Evolutionary conservation across 2,329 filamentous ascomycete genomes (phyloP), one percentile per base, ranked within the genome.

Genomic region (Paecilomyces variotii): DNA sequence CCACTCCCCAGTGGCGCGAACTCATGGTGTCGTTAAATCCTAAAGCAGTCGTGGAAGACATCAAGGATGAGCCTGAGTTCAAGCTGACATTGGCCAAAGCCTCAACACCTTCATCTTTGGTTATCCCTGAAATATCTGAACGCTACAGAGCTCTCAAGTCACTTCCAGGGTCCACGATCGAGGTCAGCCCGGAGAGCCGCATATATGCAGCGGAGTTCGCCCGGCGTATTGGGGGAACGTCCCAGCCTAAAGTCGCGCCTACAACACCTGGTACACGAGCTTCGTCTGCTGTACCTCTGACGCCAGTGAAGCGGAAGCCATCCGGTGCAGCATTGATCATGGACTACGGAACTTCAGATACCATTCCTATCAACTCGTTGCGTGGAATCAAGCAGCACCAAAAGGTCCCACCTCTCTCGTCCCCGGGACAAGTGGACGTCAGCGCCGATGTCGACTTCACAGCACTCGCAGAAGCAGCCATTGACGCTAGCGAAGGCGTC

Each of bases 371-470:
- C 60, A 96, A 96, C 79, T 95, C 91, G 0, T 82, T 99, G 25
- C 88, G 94, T 32, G 94, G 94, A 25, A 97, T 99, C 72, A 84
- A 86, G 35, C 79, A 82, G 12, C 94, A 99, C 76, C 78, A 80
- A 26, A 81, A 82, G 26, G 88, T 96, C 53, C 91, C 86, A 25
- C 91, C 94, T 3, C 91, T 99, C 67, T 81, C 83, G 0, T 80
- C 84, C 4, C 89, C 94, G 0, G 94, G 94, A 0, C 82, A 87
- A 27, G 91, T 95, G 2, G 94, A 99, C 70, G 80, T 99, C 25
- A 91, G 87, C 64, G 93, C 90, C 0, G 93, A 99, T 70, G 94
- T 99, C 0, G 94, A 99, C 73, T 99, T 99, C 70, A 83, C 84
- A 0, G 91, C 88, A 10, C 78, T 99, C 1, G 92, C 91, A 0